phyloP scores from a whole-genome alignment of 1,284 basidiomycete genomes.

The Amylostereum areolatum region DNA sequence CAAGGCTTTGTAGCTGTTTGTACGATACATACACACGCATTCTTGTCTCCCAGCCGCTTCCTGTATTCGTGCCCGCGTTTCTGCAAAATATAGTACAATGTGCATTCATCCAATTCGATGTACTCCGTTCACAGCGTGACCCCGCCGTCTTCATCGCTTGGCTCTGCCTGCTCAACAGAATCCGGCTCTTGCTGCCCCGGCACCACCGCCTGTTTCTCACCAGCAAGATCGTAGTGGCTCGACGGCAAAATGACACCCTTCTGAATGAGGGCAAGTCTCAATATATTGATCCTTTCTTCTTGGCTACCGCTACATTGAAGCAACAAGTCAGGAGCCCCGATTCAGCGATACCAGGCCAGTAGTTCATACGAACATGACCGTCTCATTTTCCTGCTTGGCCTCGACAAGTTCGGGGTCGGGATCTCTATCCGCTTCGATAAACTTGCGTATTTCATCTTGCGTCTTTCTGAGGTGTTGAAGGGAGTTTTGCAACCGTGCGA shows the following conservation, averaged over 20 bases:
- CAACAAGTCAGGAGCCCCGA: background rate
- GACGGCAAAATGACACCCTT: constrained; percentile 47
- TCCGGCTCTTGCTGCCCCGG: background rate
- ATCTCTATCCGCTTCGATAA: constrained; percentile 17
- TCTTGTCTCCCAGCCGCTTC: too few species aligned
- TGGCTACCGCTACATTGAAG: constrained; percentile 54
- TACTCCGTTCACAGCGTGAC: too few species aligned
- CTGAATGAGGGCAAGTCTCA: constrained; percentile 55
- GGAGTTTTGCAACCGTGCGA: constrained; percentile 70
- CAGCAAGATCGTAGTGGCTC: constrained; percentile 34
- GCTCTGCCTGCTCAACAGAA: too few species aligned
- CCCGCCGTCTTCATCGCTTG: too few species aligned
- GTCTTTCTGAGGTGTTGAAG: constrained; percentile 57
- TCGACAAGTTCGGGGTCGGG: constrained; percentile 39
- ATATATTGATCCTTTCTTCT: constrained; percentile 61
- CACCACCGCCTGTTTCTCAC: background rate
- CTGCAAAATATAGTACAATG: too few species aligned
- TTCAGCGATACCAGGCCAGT: background rate
- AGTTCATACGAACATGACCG: constrained; percentile 38
- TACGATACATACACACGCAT: too few species aligned
- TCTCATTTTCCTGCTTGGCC: constrained; percentile 48
- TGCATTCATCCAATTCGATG: too few species aligned
- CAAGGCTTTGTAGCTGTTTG: too few species aligned
- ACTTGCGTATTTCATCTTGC: constrained; percentile 53
- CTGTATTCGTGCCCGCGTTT: too few species aligned